Conservation (phyloP, 2,329 filamentous ascomycete genomes). For the Epichloe typhina region DNA sequence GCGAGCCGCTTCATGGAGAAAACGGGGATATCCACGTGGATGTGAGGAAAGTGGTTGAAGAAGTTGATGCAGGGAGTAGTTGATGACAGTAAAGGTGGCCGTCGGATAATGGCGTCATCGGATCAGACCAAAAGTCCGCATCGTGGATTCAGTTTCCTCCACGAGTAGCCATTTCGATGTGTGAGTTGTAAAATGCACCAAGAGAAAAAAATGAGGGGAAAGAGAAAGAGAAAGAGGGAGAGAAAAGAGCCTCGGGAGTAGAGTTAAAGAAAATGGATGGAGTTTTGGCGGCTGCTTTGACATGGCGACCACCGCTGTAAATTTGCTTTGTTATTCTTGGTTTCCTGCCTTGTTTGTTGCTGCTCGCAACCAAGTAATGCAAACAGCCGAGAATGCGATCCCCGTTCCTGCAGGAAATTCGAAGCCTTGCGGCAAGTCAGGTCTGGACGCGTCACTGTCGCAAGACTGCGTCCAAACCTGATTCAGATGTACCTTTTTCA, state of each 20-base stretch:
- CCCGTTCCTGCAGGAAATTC: constrained; percentile 29
- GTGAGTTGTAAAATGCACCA: background rate
- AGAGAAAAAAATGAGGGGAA: background rate
- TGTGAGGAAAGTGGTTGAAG: background rate
- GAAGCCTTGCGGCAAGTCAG: constrained; percentile 49
- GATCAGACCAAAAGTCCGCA: background rate
- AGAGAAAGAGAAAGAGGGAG: constrained; percentile 5
- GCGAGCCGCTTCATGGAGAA: background rate
- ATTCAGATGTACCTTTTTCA: constrained; percentile 27
- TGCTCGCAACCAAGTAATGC: background rate
- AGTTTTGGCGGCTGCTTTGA: constrained; percentile 10
- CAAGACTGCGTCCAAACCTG: constrained; percentile 33
- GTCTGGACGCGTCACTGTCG: constrained; percentile 39
- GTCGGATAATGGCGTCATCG: background rate
- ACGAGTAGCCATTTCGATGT: constrained; percentile 3
- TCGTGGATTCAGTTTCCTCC: background rate
- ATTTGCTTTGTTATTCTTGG: background rate
- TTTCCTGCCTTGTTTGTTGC: background rate
- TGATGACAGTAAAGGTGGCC: background rate
- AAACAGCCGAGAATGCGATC: constrained; percentile 16
- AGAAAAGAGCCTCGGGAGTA: constrained; percentile 11
- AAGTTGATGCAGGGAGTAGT: constrained; percentile 2
- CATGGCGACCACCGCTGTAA: constrained; percentile 1
- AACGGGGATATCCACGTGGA: background rate
- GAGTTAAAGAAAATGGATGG: constrained; percentile 9